Conservation (phyloP, 176 grass and related monocot species). For the Carex cristatella region DNA sequence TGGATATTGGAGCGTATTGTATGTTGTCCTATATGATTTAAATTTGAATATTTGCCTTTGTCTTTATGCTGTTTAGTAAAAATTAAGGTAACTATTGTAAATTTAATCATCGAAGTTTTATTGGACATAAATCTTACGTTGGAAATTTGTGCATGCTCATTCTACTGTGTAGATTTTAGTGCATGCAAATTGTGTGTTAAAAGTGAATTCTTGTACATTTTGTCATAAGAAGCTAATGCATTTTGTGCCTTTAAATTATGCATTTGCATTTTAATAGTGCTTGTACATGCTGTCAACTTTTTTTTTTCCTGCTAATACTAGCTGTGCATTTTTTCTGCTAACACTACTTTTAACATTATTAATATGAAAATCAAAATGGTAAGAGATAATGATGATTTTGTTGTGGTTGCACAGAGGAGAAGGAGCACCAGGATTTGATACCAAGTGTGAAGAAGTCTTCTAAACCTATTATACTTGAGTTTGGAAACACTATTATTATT, state of each 20-base stretch:
- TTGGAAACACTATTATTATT: constrained; percentile 39
- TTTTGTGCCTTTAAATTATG: not conserved
- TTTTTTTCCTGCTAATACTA: not conserved
- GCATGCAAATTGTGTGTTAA: not conserved
- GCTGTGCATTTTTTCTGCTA: not conserved
- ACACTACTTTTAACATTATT: not conserved
- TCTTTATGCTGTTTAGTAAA: not conserved
- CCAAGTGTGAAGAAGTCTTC: constrained; percentile 45
- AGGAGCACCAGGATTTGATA: constrained; percentile 70
- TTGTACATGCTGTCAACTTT: not conserved
- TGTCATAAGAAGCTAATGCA: not conserved
- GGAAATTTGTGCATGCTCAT: not conserved
- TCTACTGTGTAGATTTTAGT: not conserved
- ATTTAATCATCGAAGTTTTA: not conserved
- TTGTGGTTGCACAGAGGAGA: constrained; percentile 41
- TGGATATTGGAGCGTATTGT: not conserved
- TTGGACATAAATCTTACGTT: not conserved
- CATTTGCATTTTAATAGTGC: not conserved
- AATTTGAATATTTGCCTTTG: not conserved
- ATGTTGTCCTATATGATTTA: not conserved
- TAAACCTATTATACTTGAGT: constrained; percentile 43
- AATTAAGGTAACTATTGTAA: not conserved
- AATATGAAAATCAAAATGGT: not conserved
- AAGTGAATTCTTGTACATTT: not conserved
- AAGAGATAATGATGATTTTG: not conserved